Base-by-base conservation (phyloP, 176 grass and related monocot genomes). In the Aegilops sharonensis region DNA sequence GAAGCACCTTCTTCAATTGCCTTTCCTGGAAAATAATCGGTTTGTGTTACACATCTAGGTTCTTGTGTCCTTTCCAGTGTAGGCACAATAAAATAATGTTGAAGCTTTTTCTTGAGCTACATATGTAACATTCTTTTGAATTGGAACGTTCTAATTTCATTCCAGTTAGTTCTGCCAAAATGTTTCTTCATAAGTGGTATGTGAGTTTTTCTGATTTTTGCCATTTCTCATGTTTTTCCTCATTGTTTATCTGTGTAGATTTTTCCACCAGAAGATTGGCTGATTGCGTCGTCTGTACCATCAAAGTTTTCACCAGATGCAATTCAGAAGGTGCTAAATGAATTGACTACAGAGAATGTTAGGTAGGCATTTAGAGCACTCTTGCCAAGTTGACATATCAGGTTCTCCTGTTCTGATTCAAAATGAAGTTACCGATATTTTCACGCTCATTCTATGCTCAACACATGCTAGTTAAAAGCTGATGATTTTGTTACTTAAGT, bases 181-280 rank as follows among this genome's bases (percentile, higher is more conserved):
- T 57, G 68, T 72, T 60, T 29, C 5, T 20, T 84, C 7, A 32
- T 32, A 75, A 34, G 62, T 11, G 37, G 37, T 24, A 48, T 48
- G 35, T 52, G 61, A 12, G 6, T 67, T 77, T 31, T 77, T n/a
- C 42, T 77, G 40, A 11, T 17, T 66, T 64, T 66, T 34, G 7
- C 40, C 29, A 35, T 77, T 48, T 85, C 60, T 66, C 54, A 21
- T 85, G 62, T 65, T 14, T 45, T 29, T 57, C 32, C 15, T 68
- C 17, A 75, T 62, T 12, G 34, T 24, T 30, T 18, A 3, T 79
- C 15, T 54, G 3, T 81, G 34, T 68, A 98, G 96, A 68, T 94
- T 81, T 98, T 84, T 83, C 96, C 96, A 81, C 93, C 96, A 52
- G 90, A 98, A 91, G 88, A 98, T 91, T 98, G 96, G 96, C 72